Percentiles rank a stretch among this genome's conserved stretches.
phyloP scores from a whole-genome alignment of 805 yeast species.

The Ascoidea tarda region DNA sequence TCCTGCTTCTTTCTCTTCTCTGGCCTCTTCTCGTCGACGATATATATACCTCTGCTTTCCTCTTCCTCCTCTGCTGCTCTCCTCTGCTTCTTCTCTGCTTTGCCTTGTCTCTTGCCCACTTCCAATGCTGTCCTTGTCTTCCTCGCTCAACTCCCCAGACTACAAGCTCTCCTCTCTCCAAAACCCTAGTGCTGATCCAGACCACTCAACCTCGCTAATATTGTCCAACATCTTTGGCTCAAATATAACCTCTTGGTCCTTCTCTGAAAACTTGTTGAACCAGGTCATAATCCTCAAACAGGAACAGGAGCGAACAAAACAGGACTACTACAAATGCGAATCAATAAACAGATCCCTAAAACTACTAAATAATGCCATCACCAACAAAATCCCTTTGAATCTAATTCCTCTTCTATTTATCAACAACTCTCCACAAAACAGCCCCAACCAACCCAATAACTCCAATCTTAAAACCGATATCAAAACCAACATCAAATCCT shows the following conservation, averaged over 20 bases:
- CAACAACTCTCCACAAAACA: constrained; percentile 8
- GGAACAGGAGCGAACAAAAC: constrained; percentile 75
- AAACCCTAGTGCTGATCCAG: too few species aligned
- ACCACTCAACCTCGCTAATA: too few species aligned
- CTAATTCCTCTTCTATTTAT: constrained; percentile 48
- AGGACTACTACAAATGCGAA: constrained; percentile 61
- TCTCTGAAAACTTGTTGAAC: constrained; percentile 39
- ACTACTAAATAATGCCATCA: constrained; percentile 44
- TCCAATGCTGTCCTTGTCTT: too few species aligned
- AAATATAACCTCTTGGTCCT: constrained; percentile 36
- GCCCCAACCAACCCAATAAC: constrained; percentile 6
- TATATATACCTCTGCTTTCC: too few species aligned
- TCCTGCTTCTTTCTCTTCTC: too few species aligned
- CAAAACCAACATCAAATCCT: constrained; percentile 6
- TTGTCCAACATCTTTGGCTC: constrained; percentile 30
- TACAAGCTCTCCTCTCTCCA: too few species aligned
- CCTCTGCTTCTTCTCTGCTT: too few species aligned
- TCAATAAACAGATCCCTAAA: constrained; percentile 43
- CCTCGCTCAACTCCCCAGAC: too few species aligned
- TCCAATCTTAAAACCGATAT: constrained; percentile 8
- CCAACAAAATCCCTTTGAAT: constrained; percentile 47
- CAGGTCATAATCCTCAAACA: constrained; percentile 44
- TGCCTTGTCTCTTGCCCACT: too few species aligned
- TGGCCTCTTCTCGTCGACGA: too few species aligned
- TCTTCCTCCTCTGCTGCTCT: too few species aligned